phyloP scores from a whole-genome alignment of 345 rosid species.

The Hibiscus trionum region DNA sequence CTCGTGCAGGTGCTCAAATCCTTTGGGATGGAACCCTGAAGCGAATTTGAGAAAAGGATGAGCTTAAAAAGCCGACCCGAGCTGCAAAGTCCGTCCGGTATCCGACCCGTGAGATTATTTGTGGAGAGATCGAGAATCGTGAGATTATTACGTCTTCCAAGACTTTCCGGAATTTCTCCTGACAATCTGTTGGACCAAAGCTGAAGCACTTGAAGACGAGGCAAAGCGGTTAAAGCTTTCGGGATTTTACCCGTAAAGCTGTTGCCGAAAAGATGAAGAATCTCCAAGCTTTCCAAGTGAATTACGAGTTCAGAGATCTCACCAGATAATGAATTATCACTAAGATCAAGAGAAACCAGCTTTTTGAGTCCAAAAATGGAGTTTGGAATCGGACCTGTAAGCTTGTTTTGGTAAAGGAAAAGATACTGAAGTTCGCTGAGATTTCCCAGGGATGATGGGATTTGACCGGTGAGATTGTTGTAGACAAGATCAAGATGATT shows the following conservation, averaged over 20 bases:
- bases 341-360: conserved; percentile 67
- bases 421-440: conserved; percentile 50
- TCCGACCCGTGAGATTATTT: conserved; percentile 57
- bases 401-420: conserved; percentile 77
- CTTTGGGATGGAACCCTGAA: conserved; percentile 49
- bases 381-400: conserved; percentile 49
- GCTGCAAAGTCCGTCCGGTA: conserved; percentile 56
- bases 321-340: conserved; percentile 66
- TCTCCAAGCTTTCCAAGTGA: conserved; percentile 52
- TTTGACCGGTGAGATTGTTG: conserved; percentile 69
- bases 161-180: conserved; percentile 56
- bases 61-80: conserved; percentile 71
- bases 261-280: conserved; percentile 87
- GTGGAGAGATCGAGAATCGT: conserved; percentile 78
- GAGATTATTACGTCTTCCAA: conserved; percentile 60
- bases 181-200: conserved; percentile 74
- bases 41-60: conserved; percentile 69
- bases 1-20: conserved; percentile 47
- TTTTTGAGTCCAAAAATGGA: conserved; percentile 46
- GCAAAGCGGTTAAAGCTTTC: conserved; percentile 44
- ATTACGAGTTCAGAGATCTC: conserved; percentile 52
- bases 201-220: conserved; percentile 73
- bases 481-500: conserved; percentile 85
- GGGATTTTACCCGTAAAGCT: conserved; percentile 62
- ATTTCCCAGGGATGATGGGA: conserved; percentile 58